These are phyloP conservation scores for Leonotis leonurus DNA, from an alignment of 257 asterid species.

Conservation along the genomic window DNA sequence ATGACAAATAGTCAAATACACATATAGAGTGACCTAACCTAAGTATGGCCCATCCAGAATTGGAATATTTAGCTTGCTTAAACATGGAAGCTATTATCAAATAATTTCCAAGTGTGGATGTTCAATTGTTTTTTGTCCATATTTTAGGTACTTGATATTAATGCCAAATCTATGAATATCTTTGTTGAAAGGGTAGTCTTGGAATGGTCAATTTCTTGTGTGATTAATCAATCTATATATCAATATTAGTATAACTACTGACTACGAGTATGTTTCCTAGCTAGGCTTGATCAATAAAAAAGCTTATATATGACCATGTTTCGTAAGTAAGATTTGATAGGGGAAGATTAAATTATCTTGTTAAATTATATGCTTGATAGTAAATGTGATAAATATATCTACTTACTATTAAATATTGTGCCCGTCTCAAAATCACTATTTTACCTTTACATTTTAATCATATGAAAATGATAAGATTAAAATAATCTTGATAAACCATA, in stretches of 20 bases:
- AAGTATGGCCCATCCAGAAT: conserved; percentile 5
- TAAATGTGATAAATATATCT: too few relatives aligned
- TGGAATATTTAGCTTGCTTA: conserved; percentile 33
- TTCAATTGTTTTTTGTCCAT: conserved; percentile 16
- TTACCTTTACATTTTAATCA: too few relatives aligned
- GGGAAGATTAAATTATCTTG: too few relatives aligned
- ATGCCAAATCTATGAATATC: conserved; percentile 40
- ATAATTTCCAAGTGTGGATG: not conserved
- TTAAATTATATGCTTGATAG: too few relatives aligned
- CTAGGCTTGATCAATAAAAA: too few relatives aligned
- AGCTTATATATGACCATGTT: too few relatives aligned
- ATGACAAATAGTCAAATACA: conserved; percentile 4
- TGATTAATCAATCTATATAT: not conserved
- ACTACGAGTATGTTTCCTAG: too few relatives aligned
- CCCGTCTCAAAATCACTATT: too few relatives aligned
- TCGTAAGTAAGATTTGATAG: too few relatives aligned
- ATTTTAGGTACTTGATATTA: conserved; percentile 9
- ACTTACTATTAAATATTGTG: too few relatives aligned
- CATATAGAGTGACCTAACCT: conserved; percentile 14
- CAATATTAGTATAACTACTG: not conserved
- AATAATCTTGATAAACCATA: too few relatives aligned
- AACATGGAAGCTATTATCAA: conserved; percentile 15
- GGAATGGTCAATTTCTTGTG: conserved; percentile 33
- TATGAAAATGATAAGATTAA: too few relatives aligned
- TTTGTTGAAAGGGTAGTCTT: conserved; percentile 38